These are phyloP conservation scores for Pichia gijzeniarum DNA, from an alignment of 805 yeast species.

Conservation along the genomic window DNA sequence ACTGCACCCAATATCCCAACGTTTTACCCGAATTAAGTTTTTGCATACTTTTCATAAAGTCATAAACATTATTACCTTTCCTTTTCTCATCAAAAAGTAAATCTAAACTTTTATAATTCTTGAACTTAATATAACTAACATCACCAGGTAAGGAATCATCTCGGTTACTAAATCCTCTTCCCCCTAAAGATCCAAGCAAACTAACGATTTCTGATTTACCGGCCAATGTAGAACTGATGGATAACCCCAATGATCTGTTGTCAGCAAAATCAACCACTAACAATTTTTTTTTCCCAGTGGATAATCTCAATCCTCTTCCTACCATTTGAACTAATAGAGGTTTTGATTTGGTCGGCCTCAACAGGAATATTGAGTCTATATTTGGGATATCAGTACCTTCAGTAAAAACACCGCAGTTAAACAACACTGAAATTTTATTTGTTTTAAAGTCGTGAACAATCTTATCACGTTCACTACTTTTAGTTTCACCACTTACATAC, in stretches of 20 bases:
- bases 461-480: conserved; percentile 40
- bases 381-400: conserved; percentile 95
- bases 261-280: conserved; percentile 77
- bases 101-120: conserved; percentile 26
- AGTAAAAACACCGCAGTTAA: conserved; percentile 86
- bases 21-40: conserved; percentile 3
- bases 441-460: conserved; percentile 51
- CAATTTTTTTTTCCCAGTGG: conserved; percentile 56
- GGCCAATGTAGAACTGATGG: conserved; percentile 20
- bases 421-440: conserved; percentile 62
- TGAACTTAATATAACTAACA: conserved; percentile 24
- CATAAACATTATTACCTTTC: conserved; percentile 11
- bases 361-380: conserved; percentile 71
- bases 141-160: conserved; percentile 17
- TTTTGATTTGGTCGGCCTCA: conserved; percentile 74
- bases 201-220: conserved; percentile 16
- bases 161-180: conserved; percentile 1
- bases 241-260: conserved; percentile 33
- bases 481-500: conserved; percentile 64
- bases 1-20: conserved; percentile 12
- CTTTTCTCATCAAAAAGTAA: conserved; percentile 14
- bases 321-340: conserved; percentile 78
- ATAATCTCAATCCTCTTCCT: conserved; percentile 77
- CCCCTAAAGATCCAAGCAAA: conserved; percentile 4
- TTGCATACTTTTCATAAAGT: conserved; percentile 11